Evolutionary conservation across 208 protist species (phyloP), one percentile per base, ranked within the genome.

Genomic region (Acanthamoeba triangularis): DNA sequence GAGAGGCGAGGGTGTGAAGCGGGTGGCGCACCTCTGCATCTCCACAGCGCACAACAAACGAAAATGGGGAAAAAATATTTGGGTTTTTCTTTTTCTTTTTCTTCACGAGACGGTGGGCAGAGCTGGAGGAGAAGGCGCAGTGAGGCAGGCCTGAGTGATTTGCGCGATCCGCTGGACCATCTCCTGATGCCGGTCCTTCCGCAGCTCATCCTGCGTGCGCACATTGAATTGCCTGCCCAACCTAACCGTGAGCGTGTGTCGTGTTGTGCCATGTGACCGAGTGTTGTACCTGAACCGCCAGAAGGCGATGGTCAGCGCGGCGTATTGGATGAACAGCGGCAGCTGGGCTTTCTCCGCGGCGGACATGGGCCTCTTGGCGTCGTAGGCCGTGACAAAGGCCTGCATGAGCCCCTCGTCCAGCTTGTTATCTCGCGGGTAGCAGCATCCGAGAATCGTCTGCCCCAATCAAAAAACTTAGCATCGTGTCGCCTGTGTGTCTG

Each of bases 401-500:
- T 49, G 52, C 30, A 74, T 28, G 37, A 92, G 61, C 18, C 20
- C 59, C 28, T 74, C 56, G 61, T 92, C 85, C 18, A 92, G 61
- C n/a, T 18, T 25, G 85, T 92, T 72, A 33, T 74, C 35, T 28
- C 37, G 20, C 61, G 85, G 85, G 28, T 92, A 92, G 41, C 85
- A 92, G 85, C 85, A 92, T 20, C 85, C 85, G 7, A 92, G 30
- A 18, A 92, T 74, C 0, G 85, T 92, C 80, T 88, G 78, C 44
- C 16, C 23, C 33, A 4, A 11, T 41, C 41, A 2, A 67, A 11
- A 2, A 67, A 11, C 61, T 14, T 28, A 23, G 25, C 18, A 67
- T 14, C 25, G 54, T 25, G 54, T 25, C 49, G 54, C 54, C 13
- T 52, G 49, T 52, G 54, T 25, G 54, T 59, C 14, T 59, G 54